phyloP scores from a whole-genome alignment of 1,284 basidiomycete species.

The Ganoderma lingzhi region DNA sequence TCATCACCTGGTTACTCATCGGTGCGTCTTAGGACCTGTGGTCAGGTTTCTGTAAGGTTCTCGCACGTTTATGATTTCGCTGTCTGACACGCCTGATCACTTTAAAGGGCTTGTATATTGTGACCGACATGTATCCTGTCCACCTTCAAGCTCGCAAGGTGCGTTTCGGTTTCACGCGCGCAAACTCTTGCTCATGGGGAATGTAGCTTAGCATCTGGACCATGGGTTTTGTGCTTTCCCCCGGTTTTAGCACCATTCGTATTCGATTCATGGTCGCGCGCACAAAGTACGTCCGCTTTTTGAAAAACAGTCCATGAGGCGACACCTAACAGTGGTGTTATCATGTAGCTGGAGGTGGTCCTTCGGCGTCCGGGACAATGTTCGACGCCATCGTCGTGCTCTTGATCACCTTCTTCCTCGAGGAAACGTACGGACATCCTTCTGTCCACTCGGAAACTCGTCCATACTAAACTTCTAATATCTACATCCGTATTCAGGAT shows the following conservation, averaged over 20 bases:
- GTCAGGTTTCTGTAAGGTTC: slow-evolving; percentile 67
- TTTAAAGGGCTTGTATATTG: slow-evolving; percentile 64
- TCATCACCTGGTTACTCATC: background rate
- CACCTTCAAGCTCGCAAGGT: slow-evolving; percentile 78
- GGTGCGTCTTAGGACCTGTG: slow-evolving; percentile 56
- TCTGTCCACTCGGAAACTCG: background rate
- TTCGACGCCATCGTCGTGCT: slow-evolving; percentile 62
- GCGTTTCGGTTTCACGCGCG: background rate
- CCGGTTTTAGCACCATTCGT: slow-evolving; percentile 73
- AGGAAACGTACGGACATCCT: slow-evolving; percentile 63
- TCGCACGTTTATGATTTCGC: background rate
- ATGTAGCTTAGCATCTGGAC: slow-evolving; percentile 72
- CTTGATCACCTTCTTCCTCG: slow-evolving; percentile 62
- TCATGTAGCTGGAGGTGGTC: slow-evolving; percentile 66
- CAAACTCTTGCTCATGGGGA: background rate
- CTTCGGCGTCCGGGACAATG: slow-evolving; percentile 70
- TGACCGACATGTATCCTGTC: slow-evolving; percentile 77
- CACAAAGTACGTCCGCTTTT: slow-evolving; percentile 45
- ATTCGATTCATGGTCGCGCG: slow-evolving; percentile 72
- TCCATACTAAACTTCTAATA: background rate
- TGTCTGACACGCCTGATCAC: background rate
- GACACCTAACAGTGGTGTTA: too few relatives aligned
- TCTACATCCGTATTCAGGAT: slow-evolving; percentile 48
- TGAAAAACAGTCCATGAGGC: too few relatives aligned
- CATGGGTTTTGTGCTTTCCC: slow-evolving; percentile 69